Evolutionary conservation across 371 early-diverging fungal species (phyloP).

Genomic region (Nematocida parisii): DNA sequence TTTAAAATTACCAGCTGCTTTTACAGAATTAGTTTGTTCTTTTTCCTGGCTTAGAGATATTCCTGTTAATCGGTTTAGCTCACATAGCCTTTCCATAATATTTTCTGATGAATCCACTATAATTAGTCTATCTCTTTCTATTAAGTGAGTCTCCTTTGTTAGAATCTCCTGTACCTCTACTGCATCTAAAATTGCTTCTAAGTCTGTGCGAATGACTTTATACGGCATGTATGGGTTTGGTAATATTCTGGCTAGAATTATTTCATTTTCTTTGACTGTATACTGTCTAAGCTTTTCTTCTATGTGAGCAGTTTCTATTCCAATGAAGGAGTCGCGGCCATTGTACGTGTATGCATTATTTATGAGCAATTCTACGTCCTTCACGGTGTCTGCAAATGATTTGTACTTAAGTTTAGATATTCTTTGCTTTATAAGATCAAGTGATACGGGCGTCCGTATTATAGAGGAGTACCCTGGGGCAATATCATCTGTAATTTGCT

Average conservation of each 20-base stretch:
- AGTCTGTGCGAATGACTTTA: not conserved
- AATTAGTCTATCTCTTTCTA: not conserved
- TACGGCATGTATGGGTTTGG: conserved; percentile 43
- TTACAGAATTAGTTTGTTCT: conserved; percentile 18
- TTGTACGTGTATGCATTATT: conserved; percentile 54
- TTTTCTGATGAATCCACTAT: not conserved
- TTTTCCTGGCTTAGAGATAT: conserved; percentile 2
- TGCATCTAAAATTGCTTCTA: conserved; percentile 16
- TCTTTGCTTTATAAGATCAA: conserved; percentile 36
- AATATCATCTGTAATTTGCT: conserved; percentile 61
- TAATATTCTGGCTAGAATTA: conserved; percentile 16
- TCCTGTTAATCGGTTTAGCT: conserved; percentile 39
- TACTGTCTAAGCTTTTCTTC: conserved; percentile 24
- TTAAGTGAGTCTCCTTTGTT: conserved; percentile 1
- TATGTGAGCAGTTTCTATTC: conserved; percentile 32
- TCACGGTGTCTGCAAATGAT: not conserved
- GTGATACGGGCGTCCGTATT: conserved; percentile 41
- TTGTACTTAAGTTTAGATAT: conserved; percentile 27
- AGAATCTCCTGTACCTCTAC: conserved; percentile 3
- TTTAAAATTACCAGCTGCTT: not conserved
- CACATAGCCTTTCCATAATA: not conserved
- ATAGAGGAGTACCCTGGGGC: conserved; percentile 61
- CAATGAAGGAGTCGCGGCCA: conserved; percentile 45
- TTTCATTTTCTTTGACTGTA: not conserved
- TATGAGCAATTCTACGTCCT: conserved; percentile 36